Base-by-base conservation (phyloP, 208 protist genomes). In the Leishmania guyanensis region DNA sequence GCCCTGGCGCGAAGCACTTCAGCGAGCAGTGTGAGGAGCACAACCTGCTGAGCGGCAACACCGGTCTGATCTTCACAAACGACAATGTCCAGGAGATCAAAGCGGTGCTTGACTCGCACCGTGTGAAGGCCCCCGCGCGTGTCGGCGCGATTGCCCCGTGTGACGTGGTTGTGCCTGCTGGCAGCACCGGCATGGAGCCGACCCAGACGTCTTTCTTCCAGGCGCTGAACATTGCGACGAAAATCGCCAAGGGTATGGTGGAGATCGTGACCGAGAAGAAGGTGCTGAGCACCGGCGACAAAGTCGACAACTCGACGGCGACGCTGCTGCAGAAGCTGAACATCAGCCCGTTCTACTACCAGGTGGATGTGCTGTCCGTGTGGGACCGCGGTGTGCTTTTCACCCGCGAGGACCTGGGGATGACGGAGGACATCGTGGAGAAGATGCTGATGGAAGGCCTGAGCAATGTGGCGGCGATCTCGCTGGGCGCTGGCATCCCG, bases 291-390 rank as follows among this genome's bases (percentile, higher is more conserved):
- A 77, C 79, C 48, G 99, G 99, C 85, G 94, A 99, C 53, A 98
- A 98, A 88, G 99, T 99, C 79, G 97, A 97, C 73, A 91, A 97
- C 78, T 99, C 99, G 51, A 98, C 99, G 83, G 98, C 99, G 17
- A 91, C 95, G 62, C 95, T 99, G 16, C 93, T 99, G 51, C 90
- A 98, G 84, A 99, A 99, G 96, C 91, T 99, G 14, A 96, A 98
- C 93, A 99, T 99, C 83, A 98, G 96, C 83, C 99, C 99, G 72
- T 99, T 99, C 98, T 97, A 88, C 84, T 99, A 99, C 91, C 98
- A 98, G 87, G 89, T 99, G 0, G 89, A 96, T 65, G 85, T 99
- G 60, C 78, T 87, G 48, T 88, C 91, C 29, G 91, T 99, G 78
- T 99, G 98, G 94, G 99, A 99, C 84, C 86, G 93, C 83, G 99